phyloP scores from a whole-genome alignment of 2,329 filamentous ascomycete genomes.

The Colletotrichum australisinense region DNA sequence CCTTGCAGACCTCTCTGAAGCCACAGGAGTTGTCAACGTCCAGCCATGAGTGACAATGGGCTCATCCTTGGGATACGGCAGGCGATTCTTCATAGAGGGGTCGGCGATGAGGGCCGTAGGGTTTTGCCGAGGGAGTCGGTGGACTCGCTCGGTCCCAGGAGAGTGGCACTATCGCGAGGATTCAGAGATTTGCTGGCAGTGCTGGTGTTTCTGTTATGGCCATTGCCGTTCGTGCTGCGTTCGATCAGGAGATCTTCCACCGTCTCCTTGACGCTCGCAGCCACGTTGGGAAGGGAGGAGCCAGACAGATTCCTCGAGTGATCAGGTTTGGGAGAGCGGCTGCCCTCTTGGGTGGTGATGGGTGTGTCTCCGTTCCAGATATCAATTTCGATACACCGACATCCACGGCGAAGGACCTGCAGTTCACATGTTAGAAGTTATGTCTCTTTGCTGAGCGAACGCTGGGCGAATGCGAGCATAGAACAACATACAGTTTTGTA shows the following conservation, averaged over 20 bases:
- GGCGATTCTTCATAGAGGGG: conserved; percentile 39
- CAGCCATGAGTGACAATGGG: conserved; percentile 86
- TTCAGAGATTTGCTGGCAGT: conserved; percentile 45
- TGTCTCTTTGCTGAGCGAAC: neutral
- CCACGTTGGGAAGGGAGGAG: conserved; percentile 57
- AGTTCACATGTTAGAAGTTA: neutral
- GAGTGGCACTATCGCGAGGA: conserved; percentile 36
- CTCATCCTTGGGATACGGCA: conserved; percentile 62
- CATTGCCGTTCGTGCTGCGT: conserved; percentile 33
- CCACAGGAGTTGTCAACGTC: conserved; percentile 86
- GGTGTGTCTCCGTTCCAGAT: conserved; percentile 83
- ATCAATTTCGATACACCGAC: conserved; percentile 93
- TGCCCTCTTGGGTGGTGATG: conserved; percentile 44
- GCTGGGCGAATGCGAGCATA: neutral
- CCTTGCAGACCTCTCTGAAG: conserved; percentile 87
- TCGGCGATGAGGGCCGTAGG: conserved; percentile 34
- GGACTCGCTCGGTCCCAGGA: conserved; percentile 48
- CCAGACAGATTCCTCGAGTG: conserved; percentile 61
- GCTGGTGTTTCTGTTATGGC: conserved; percentile 54
- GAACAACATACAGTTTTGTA: conserved; percentile 76
- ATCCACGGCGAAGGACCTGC: conserved; percentile 79
- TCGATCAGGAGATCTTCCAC: conserved; percentile 45
- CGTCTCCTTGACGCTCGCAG: conserved; percentile 52
- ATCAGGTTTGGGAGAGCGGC: conserved; percentile 52
- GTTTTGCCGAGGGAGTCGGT: conserved; percentile 41